A percentile compares a stretch with the other conserved stretches of the same genome.
phyloP scores from a whole-genome alignment of 768 basidiomycete species.

The Suillus decipiens region DNA sequence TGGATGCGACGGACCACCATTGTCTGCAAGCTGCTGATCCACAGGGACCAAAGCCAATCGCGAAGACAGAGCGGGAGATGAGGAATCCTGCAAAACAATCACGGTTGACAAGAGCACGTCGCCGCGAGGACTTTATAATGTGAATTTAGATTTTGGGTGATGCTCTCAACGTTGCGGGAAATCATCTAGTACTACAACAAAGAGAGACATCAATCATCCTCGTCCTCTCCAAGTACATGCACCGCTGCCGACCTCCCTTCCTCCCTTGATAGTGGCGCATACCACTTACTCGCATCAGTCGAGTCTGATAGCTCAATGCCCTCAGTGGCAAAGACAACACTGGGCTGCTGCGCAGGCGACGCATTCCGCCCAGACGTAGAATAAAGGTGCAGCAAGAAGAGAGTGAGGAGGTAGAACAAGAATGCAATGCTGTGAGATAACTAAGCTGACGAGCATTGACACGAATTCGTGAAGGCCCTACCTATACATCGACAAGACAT shows the following conservation, averaged over 20 bases:
- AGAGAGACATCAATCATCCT: conserved; percentile 31
- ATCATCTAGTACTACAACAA: neutral
- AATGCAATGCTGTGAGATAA: conserved; percentile 60
- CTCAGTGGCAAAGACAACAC: conserved; percentile 29
- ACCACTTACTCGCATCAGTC: conserved; percentile 54
- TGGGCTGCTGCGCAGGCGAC: conserved; percentile 12
- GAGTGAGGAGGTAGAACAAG: conserved; percentile 71
- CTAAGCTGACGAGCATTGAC: conserved; percentile 8
- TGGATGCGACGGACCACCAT: neutral
- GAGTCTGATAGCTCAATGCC: conserved; percentile 46
- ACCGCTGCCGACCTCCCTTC: conserved; percentile 24
- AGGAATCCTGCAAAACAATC: too few relatives aligned
- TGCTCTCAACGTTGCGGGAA: neutral
- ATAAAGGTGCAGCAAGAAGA: conserved; percentile 72
- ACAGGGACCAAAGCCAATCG: too few relatives aligned
- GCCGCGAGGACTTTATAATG: neutral
- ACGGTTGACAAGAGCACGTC: too few relatives aligned
- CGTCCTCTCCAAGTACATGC: conserved; percentile 57
- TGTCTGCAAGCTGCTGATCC: too few relatives aligned
- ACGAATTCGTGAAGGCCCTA: conserved; percentile 22
- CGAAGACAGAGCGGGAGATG: too few relatives aligned
- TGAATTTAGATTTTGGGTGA: neutral
- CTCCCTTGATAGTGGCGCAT: conserved; percentile 56
- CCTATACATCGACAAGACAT: conserved; percentile 84
- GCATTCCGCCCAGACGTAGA: conserved; percentile 62